These are phyloP conservation scores for Sugiyamaella marilandica DNA, from an alignment of 805 yeast species.

Conservation along the genomic window DNA sequence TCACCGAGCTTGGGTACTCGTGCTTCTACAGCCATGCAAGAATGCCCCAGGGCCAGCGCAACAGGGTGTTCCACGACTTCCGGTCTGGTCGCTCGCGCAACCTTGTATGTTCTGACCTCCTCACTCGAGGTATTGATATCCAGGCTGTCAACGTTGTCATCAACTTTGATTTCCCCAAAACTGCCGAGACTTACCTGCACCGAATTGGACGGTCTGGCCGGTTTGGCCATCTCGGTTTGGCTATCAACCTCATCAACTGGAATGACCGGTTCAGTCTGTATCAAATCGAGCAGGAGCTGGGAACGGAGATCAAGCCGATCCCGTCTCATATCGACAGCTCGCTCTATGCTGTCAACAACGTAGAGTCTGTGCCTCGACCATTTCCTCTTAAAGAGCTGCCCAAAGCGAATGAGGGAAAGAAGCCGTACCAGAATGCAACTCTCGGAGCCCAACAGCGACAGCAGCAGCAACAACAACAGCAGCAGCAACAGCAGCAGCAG, in stretches of 20 bases:
- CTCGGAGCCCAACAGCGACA: conserved; percentile 11
- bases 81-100: conserved; percentile 98
- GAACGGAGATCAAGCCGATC: conserved; percentile 95
- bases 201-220: conserved; percentile 99
- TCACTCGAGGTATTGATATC: conserved; percentile 97
- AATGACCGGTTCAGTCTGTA: conserved; percentile 89
- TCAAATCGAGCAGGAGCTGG: conserved; percentile 94
- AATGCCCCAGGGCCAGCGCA: conserved; percentile 96
- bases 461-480: conserved; percentile 15
- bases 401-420: conserved; percentile 12
- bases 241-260: conserved; percentile 95
- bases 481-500: conserved; percentile 14
- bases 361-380: conserved; percentile 78
- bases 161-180: conserved; percentile 97
- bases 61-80: conserved; percentile 96
- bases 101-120: conserved; percentile 90
- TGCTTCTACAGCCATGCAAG: conserved; percentile 96
- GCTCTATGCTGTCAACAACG: conserved; percentile 66
- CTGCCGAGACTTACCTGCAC: conserved; percentile 95
- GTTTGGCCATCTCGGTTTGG: conserved; percentile 97
- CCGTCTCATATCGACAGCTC: conserved; percentile 89
- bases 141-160: conserved; percentile 98
- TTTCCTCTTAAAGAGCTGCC: conserved; percentile 59
- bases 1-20: conserved; percentile 93
- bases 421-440: conserved; percentile 2